Conservation (phyloP, 1,284 basidiomycete species). For the Trichosporon faecale region DNA sequence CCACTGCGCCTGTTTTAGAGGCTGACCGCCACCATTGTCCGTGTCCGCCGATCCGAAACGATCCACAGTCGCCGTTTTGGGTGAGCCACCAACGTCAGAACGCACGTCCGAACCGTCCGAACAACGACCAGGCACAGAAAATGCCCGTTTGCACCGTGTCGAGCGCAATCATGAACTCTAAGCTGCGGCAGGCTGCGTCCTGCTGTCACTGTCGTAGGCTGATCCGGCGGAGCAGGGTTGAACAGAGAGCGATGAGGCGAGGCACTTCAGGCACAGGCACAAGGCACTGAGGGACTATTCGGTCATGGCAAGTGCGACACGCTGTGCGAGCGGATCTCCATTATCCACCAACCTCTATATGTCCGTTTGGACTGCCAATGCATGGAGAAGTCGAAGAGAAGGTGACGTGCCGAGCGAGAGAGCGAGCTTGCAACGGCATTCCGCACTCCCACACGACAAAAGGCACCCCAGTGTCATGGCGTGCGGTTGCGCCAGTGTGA, state of each 20-base stretch:
- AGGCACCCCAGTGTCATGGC: neutral
- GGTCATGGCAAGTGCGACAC: neutral
- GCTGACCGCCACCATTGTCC: neutral
- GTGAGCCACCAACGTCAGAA: too few species aligned
- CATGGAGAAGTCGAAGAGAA: neutral
- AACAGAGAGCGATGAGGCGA: neutral
- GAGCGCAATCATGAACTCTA: neutral
- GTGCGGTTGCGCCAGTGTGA: neutral
- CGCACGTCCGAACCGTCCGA: too few species aligned
- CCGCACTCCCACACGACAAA: neutral
- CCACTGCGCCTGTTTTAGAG: neutral
- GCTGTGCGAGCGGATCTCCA: conserved; percentile 1
- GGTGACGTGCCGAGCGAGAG: neutral
- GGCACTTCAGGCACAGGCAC: neutral
- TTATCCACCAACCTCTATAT: neutral
- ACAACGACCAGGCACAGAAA: neutral
- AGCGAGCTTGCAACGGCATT: neutral
- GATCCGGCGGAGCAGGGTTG: neutral
- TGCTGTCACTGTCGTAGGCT: neutral
- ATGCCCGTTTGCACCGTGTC: neutral
- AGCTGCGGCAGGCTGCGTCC: neutral
- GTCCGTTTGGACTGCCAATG: neutral
- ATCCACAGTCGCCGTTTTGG: neutral
- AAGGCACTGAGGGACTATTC: neutral
- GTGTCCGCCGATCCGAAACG: neutral